A percentile compares a stretch with the other conserved stretches of the same genome.
These are phyloP conservation scores for Colletotrichum spinosum DNA, from an alignment of 2,329 filamentous ascomycete genomes.

Conservation along the genomic window DNA sequence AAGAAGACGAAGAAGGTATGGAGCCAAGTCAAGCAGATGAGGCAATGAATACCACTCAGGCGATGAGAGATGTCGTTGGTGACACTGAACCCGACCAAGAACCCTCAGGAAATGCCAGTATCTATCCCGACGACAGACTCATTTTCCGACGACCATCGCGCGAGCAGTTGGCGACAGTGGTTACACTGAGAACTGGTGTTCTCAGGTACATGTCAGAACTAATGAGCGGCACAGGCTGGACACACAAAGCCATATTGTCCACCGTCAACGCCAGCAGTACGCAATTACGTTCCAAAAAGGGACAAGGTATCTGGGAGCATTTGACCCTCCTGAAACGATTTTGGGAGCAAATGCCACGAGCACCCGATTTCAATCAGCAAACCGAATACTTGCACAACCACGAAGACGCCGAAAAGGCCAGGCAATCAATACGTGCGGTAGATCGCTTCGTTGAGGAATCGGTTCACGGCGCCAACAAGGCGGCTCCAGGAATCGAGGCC, in stretches of 20 bases:
- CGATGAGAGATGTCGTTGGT: too few relatives aligned
- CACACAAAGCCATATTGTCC: background rate
- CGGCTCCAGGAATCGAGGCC: conserved; percentile 2
- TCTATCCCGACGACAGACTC: too few relatives aligned
- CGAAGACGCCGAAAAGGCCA: conserved; percentile 2
- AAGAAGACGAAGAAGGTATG: background rate
- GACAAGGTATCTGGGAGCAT: conserved; percentile 18
- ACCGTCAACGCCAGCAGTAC: background rate
- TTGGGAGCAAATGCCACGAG: conserved; percentile 18
- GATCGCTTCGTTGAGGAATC: conserved; percentile 8
- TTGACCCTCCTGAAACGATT: conserved; percentile 2
- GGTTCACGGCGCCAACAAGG: conserved; percentile 2
- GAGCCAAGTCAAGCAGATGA: background rate
- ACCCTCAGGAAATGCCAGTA: too few relatives aligned
- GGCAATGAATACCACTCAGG: background rate
- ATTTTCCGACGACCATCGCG: too few relatives aligned
- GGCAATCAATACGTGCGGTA: background rate
- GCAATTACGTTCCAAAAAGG: background rate
- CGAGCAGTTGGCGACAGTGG: too few relatives aligned
- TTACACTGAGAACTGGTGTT: too few relatives aligned
- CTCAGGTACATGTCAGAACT: too few relatives aligned
- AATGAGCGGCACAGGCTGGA: too few relatives aligned
- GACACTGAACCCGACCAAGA: too few relatives aligned
- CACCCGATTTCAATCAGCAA: conserved; percentile 16
- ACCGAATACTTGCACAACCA: conserved; percentile 21